A percentile compares a stretch with the other conserved stretches of the same genome.
phyloP scores from a whole-genome alignment of 1,284 basidiomycete species.

The Microbotryum violaceum region DNA sequence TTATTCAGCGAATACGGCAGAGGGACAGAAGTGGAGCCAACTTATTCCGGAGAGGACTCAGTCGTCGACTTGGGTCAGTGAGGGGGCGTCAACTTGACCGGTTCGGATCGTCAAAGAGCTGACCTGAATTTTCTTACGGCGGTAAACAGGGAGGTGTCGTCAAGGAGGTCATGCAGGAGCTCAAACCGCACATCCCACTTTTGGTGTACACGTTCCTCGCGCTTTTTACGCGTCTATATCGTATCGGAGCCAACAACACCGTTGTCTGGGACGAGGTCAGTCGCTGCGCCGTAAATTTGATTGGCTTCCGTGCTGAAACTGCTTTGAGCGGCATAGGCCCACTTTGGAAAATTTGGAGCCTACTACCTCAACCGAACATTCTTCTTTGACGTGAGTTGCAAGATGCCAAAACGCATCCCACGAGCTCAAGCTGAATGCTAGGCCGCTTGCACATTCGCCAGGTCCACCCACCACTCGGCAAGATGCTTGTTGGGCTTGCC shows the following conservation, averaged over 20 bases:
- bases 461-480: slow-evolving; percentile 87
- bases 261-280: slow-evolving; percentile 91
- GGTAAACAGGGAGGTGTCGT: slow-evolving; percentile 10
- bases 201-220: slow-evolving; percentile 84
- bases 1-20: not conserved
- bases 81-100: not conserved
- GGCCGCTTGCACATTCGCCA: not conserved
- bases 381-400: slow-evolving; percentile 69
- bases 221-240: slow-evolving; percentile 89
- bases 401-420: not conserved
- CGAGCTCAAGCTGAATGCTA: not conserved
- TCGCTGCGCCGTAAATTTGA: not conserved
- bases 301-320: too few species aligned
- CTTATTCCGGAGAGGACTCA: slow-evolving; percentile 10
- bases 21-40: slow-evolving; percentile 19
- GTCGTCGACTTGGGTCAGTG: slow-evolving; percentile 22
- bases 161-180: slow-evolving; percentile 20
- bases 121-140: too few species aligned
- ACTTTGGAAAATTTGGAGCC: slow-evolving; percentile 96
- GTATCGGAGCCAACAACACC: slow-evolving; percentile 75
- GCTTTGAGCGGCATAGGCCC: slow-evolving; percentile 50
- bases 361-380: slow-evolving; percentile 94
- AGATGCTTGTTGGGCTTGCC: slow-evolving; percentile 94
- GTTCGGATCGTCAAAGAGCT: not conserved
- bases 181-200: slow-evolving; percentile 56